These are phyloP conservation scores for Colletotrichum sp. DNA, from an alignment of 2,329 filamentous ascomycete genomes.

Conservation along the genomic window DNA sequence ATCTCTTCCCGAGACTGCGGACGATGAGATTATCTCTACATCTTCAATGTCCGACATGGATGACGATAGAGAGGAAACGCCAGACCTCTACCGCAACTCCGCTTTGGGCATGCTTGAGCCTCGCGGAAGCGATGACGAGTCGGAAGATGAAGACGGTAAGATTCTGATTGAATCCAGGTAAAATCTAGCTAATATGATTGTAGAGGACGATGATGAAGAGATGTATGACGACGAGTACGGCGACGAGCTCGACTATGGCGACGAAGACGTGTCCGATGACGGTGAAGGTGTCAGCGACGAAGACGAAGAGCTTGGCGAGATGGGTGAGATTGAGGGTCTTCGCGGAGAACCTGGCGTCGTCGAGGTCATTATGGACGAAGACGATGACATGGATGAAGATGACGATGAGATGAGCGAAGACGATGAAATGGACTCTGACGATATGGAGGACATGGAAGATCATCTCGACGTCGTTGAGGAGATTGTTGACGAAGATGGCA, in stretches of 20 bases:
- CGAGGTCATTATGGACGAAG: conserved; percentile 80
- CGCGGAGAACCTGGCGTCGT: conserved; percentile 67
- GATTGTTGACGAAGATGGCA: conserved; percentile 68
- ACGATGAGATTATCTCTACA: conserved; percentile 86
- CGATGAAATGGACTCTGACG: conserved; percentile 54
- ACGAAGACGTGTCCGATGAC: conserved; percentile 79
- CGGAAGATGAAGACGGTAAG: conserved; percentile 72
- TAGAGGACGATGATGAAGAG: conserved; percentile 75
- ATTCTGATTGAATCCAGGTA: background rate
- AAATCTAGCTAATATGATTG: conserved; percentile 24
- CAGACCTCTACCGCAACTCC: conserved; percentile 95
- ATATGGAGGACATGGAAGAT: conserved; percentile 59
- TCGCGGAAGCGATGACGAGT: conserved; percentile 80
- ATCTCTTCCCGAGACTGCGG: conserved; percentile 70
- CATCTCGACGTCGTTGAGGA: conserved; percentile 49
- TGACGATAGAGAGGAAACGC: conserved; percentile 90
- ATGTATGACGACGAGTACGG: conserved; percentile 94
- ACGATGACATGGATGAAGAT: conserved; percentile 68
- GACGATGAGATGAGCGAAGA: conserved; percentile 61
- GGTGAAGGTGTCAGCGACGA: conserved; percentile 90
- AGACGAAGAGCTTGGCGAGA: conserved; percentile 81
- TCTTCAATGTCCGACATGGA: conserved; percentile 90
- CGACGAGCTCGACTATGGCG: conserved; percentile 90
- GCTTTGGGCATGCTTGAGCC: conserved; percentile 94
- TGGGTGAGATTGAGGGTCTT: conserved; percentile 83